Percentiles rank a stretch among this genome's conserved stretches.
Evolutionary conservation across 2,329 filamentous ascomycete genomes (phyloP).

Genomic region (Trichoderma citrinoviride): DNA sequence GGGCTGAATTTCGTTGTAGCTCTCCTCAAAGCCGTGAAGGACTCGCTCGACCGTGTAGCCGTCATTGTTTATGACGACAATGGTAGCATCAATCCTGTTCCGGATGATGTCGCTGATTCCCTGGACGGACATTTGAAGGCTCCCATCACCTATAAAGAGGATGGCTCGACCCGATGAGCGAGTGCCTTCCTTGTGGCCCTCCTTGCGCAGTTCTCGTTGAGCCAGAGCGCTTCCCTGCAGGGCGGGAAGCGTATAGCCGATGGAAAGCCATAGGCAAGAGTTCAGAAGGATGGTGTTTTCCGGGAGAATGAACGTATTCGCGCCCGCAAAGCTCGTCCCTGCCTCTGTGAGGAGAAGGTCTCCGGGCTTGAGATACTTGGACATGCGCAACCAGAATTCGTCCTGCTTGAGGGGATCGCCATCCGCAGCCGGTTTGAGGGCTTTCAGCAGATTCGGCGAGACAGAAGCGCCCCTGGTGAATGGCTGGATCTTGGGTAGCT

Average conservation of each 20-base stretch:
- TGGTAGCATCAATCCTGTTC: slow-evolving; percentile 47
- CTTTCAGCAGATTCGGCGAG: slow-evolving; percentile 20
- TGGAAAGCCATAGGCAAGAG: slow-evolving; percentile 57
- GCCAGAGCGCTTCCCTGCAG: slow-evolving; percentile 56
- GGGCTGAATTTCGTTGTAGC: slow-evolving; percentile 54
- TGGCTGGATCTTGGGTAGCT: slow-evolving; percentile 23
- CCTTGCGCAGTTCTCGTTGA: slow-evolving; percentile 39
- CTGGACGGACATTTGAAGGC: slow-evolving; percentile 64
- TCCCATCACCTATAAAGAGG: slow-evolving; percentile 61
- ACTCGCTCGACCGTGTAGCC: slow-evolving; percentile 59
- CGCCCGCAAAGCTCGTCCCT: slow-evolving; percentile 56
- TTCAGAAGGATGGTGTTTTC: slow-evolving; percentile 47
- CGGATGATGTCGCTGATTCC: slow-evolving; percentile 63
- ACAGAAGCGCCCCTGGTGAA: slow-evolving; percentile 32
- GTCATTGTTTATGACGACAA: slow-evolving; percentile 57
- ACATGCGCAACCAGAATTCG: slow-evolving; percentile 47
- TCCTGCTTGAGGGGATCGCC: slow-evolving; percentile 46
- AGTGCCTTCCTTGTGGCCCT: not conserved
- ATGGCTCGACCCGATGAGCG: slow-evolving; percentile 41
- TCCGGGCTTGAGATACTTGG: slow-evolving; percentile 46
- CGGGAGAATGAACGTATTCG: slow-evolving; percentile 50
- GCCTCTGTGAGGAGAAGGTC: slow-evolving; percentile 59
- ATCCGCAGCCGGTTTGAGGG: not conserved
- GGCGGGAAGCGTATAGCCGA: slow-evolving; percentile 59
- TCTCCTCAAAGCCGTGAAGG: slow-evolving; percentile 53